Percentiles rank a stretch among this genome's conserved stretches.
phyloP scores from a whole-genome alignment of 1,139 yeast genomes.

The Sugiyamaella sp. region DNA sequence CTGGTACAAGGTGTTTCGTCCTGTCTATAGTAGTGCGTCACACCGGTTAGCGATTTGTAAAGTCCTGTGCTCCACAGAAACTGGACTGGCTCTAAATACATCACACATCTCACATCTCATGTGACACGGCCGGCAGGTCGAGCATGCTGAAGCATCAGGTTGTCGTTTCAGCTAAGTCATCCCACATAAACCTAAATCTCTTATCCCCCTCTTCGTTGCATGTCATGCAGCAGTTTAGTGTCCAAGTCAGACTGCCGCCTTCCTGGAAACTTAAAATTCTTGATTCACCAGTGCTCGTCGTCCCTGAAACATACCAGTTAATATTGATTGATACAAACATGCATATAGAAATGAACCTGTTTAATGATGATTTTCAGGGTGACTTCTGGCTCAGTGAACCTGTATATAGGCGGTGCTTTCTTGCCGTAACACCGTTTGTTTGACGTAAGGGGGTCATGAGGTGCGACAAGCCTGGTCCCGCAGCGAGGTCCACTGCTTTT shows the following conservation, averaged over 20 bases:
- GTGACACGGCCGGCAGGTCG: no score
- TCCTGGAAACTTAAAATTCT: background rate
- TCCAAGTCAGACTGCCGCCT: conserved; percentile 3
- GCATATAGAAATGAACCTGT: conserved; percentile 8
- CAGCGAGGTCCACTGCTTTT: background rate
- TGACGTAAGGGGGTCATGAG: background rate
- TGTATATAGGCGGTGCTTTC: no score
- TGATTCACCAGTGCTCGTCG: background rate
- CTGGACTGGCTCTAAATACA: no score
- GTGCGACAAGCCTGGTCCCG: background rate
- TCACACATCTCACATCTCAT: no score
- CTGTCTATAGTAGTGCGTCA: no score
- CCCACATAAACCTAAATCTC: background rate
- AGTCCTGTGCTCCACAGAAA: no score
- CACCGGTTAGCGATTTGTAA: no score
- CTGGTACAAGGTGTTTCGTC: no score
- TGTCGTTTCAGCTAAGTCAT: background rate
- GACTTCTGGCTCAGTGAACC: no score
- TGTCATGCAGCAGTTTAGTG: background rate
- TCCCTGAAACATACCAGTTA: conserved; percentile 7
- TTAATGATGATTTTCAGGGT: background rate
- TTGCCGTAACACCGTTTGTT: no score
- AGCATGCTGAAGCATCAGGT: background rate
- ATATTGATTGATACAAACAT: conserved; percentile 15
- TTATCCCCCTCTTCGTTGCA: conserved; percentile 2